A percentile compares a stretch with the other conserved stretches of the same genome.
phyloP scores from a whole-genome alignment of 2,329 filamentous ascomycete species.

The Verticillium nubilum region DNA sequence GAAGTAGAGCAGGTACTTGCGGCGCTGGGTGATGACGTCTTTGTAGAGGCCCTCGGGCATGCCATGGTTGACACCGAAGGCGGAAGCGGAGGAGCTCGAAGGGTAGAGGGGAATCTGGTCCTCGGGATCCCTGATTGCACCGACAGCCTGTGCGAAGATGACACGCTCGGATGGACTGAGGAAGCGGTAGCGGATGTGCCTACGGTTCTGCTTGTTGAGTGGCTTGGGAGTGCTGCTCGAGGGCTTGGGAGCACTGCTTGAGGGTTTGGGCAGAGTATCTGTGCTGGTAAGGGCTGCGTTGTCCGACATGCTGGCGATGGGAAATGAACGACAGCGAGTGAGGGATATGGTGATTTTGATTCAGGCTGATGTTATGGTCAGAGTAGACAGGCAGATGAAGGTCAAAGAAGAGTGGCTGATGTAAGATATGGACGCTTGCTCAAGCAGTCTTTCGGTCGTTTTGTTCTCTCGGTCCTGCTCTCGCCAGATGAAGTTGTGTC shows the following conservation, averaged over 20 bases:
- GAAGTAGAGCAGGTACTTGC: constrained; percentile 38
- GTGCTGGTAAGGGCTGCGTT: neutral
- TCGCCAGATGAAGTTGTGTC: neutral
- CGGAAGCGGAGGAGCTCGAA: constrained; percentile 21
- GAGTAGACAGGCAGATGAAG: too few species aligned
- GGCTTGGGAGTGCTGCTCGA: neutral
- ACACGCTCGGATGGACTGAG: constrained; percentile 39
- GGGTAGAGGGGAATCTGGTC: constrained; percentile 34
- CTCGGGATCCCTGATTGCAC: constrained; percentile 40
- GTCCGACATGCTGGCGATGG: neutral
- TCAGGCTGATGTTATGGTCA: neutral
- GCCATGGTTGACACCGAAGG: constrained; percentile 40
- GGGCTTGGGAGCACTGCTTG: neutral
- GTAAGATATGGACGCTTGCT: too few species aligned
- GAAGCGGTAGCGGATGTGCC: constrained; percentile 26
- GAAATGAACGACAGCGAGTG: neutral
- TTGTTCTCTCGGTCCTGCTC: neutral
- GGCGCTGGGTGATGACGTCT: constrained; percentile 38
- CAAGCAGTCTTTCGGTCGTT: too few species aligned
- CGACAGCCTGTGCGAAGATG: constrained; percentile 40
- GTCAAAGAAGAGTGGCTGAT: too few species aligned
- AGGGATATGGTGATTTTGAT: neutral
- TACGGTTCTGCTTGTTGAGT: neutral
- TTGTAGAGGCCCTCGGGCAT: constrained; percentile 44
- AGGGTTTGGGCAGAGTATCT: neutral